Conservation (phyloP, 768 basidiomycete species). For the Tulasnella sp. region DNA sequence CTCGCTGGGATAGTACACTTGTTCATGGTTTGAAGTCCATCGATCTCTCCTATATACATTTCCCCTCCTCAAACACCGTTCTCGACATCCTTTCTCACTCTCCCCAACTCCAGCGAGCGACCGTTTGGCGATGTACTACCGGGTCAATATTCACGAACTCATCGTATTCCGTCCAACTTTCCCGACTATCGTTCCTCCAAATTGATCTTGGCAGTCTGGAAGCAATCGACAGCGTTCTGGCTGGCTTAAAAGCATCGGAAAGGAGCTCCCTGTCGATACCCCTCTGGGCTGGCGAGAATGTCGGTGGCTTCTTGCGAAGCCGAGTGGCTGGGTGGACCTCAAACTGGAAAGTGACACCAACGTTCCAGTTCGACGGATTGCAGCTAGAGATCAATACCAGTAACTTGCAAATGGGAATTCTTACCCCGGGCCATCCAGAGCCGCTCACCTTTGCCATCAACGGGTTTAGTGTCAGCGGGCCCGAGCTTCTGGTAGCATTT, state of each 20-base stretch:
- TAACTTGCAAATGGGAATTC: no score
- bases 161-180: background rate
- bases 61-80: background rate
- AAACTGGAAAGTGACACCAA: background rate
- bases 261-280: background rate
- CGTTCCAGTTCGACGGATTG: background rate
- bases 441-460: background rate
- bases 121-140: background rate
- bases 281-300: background rate
- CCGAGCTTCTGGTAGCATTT: background rate
- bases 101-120: background rate
- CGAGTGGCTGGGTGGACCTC: background rate
- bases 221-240: background rate
- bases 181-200: background rate
- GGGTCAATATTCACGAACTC: background rate
- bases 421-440: no score
- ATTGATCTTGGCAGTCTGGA: background rate
- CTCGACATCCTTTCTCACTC: background rate
- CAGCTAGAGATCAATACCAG: background rate
- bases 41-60: background rate
- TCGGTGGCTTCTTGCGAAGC: background rate
- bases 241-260: background rate
- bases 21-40: background rate
- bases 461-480: background rate
- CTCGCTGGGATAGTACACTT: background rate